Evolutionary conservation across 2,329 filamentous ascomycete genomes (phyloP), one percentile per base, ranked within the genome.

Genomic region (Bipolaris cookei): DNA sequence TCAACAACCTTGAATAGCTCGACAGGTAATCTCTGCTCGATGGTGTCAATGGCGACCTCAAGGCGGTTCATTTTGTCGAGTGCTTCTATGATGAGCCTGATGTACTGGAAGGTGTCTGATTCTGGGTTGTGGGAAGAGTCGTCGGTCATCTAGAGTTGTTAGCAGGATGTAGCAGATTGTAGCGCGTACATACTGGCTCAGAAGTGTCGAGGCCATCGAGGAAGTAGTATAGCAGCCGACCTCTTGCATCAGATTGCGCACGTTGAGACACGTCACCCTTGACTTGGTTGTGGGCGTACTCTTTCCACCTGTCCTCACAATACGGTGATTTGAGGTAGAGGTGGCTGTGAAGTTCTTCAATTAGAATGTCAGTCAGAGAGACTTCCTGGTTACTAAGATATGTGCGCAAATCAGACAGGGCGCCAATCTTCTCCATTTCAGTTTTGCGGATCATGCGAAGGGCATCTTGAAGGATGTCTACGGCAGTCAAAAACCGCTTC

Each of bases 331-430:
- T 98, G 37, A 99, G 86, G 73, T 99, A 99, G 3, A 99, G 83
- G 77, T 99, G 95, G 74, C 96, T 95, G 73, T 99, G 95, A 32
- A 99, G 82, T 76, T 99, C 95, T 74, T 99, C 95, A n/a, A 98
- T 88, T 54, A 99, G 76, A 51, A 98, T 98, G 71, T 99, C 95
- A 71, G 94, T 94, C 62, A 99, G 80, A 0, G 91, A 88, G 25
- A 89, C 90, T 78, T 99, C 95, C 74, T 99, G 96, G 71, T 97
- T 98, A 57, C 88, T 88, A 56, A 99, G 86, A 71, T 98, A 98
- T 68, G 88, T 88, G 54, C 92, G 86, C 64, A 99, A 79, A 67
- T 99, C 95, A 55, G 86, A 88, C 67, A 99, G 80, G 6, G 92
- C 94, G 1, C 92, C 93, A 64, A 99, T 97, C 34, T 90, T 88